phyloP scores from a whole-genome alignment of 768 basidiomycete genomes.

The Clitopilus hobsonii region DNA sequence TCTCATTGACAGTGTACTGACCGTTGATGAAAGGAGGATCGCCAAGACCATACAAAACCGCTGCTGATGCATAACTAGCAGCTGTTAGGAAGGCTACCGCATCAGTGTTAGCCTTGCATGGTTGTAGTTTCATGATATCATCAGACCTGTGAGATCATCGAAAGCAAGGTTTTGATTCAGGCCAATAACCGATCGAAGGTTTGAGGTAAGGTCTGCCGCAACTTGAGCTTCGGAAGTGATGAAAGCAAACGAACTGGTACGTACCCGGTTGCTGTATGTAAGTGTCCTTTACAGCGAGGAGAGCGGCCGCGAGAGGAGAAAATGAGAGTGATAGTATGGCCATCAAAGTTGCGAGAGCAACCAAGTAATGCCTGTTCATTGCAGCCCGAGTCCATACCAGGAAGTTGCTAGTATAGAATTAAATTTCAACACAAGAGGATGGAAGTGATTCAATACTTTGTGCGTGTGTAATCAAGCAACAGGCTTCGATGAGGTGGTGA shows the following conservation, averaged over 20 bases:
- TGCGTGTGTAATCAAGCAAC: constrained; percentile 50
- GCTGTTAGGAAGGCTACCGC: constrained; percentile 46
- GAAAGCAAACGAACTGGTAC: too few species aligned
- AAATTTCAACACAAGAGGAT: constrained; percentile 3
- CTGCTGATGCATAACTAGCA: constrained; percentile 49
- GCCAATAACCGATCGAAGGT: constrained; percentile 31
- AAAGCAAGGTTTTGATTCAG: constrained; percentile 43
- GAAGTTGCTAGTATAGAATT: constrained; percentile 31
- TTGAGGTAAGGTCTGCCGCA: constrained; percentile 30
- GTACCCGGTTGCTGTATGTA: constrained; percentile 38
- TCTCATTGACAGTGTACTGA: constrained; percentile 41
- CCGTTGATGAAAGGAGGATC: constrained; percentile 41
- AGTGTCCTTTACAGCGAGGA: constrained; percentile 42
- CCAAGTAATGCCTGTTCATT: constrained; percentile 45
- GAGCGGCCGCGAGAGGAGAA: constrained; percentile 48
- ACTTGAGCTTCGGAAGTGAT: neutral
- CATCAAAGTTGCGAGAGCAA: constrained; percentile 44
- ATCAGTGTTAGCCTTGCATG: neutral
- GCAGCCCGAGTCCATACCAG: constrained; percentile 42
- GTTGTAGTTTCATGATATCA: neutral
- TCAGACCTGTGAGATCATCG: constrained; percentile 42
- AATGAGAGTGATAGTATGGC: constrained; percentile 41
- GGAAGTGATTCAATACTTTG: constrained; percentile 32
- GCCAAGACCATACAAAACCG: constrained; percentile 39
- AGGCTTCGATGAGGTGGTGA: constrained; percentile 48